Evolutionary conservation across 495 filamentous ascomycete genomes (phyloP).

Genomic region (Pyrenula massariospora): DNA sequence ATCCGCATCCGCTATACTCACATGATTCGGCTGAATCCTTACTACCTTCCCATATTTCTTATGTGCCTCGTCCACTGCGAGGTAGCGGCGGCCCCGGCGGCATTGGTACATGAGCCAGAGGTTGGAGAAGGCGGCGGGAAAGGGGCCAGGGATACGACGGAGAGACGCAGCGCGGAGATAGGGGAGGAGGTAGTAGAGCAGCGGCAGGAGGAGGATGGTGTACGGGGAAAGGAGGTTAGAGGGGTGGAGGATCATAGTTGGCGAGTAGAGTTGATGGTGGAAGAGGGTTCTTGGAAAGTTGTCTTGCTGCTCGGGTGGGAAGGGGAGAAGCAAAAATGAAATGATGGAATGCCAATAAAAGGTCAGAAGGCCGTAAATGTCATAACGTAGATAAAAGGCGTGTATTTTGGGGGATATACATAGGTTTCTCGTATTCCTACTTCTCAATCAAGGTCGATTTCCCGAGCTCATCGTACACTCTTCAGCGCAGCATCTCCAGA

Average conservation of each 20-base stretch:
- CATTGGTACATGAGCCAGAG: constrained; percentile 65
- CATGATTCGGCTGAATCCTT: constrained; percentile 46
- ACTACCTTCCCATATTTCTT: constrained; percentile 55
- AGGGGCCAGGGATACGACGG: constrained; percentile 54
- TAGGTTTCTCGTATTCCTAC: too few species aligned
- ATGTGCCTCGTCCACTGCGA: constrained; percentile 58
- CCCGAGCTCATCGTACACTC: too few species aligned
- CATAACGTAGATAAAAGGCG: too few species aligned
- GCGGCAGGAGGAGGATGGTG: constrained; percentile 35
- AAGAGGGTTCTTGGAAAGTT: too few species aligned
- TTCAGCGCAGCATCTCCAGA: too few species aligned
- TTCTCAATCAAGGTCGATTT: too few species aligned
- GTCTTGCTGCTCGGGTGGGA: too few species aligned
- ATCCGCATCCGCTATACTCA: constrained; percentile 46
- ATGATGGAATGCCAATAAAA: too few species aligned
- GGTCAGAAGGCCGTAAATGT: too few species aligned
- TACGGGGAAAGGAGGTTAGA: constrained; percentile 47
- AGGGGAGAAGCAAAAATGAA: too few species aligned
- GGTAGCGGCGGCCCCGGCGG: constrained; percentile 55
- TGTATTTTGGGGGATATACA: too few species aligned
- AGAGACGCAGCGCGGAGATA: constrained; percentile 58
- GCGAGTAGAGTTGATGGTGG: too few species aligned
- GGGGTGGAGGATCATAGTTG: constrained; percentile 20
- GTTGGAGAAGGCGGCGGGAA: constrained; percentile 57
- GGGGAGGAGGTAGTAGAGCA: constrained; percentile 55